phyloP scores from a whole-genome alignment of 345 rosid genomes.

The Rhodamnia argentea region DNA sequence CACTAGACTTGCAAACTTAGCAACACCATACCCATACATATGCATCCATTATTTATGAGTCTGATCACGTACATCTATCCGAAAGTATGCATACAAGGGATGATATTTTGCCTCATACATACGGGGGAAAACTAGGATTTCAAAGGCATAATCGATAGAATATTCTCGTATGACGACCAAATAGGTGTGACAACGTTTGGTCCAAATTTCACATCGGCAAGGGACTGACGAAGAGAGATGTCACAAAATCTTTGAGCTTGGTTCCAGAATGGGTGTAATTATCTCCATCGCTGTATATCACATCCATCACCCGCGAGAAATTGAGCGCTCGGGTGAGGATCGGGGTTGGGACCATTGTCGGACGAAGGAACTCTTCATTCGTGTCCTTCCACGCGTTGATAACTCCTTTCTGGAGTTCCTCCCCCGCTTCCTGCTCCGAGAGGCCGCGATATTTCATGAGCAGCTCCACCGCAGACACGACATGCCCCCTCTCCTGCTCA shows the following conservation, averaged over 20 bases:
- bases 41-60: neutral
- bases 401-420: neutral
- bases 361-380: slow-evolving; percentile 14
- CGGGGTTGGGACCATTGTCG: slow-evolving; percentile 1
- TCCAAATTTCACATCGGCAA: neutral
- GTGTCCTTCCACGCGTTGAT: slow-evolving; percentile 21
- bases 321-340: slow-evolving; percentile 7
- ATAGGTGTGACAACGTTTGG: neutral
- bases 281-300: slow-evolving; percentile 14
- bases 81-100: neutral
- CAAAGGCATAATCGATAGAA: neutral
- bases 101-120: neutral
- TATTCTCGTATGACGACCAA: neutral
- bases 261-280: slow-evolving; percentile 3
- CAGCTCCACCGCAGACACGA: slow-evolving; percentile 15
- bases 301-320: slow-evolving; percentile 5
- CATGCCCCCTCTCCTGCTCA: slow-evolving; percentile 8
- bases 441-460: slow-evolving; percentile 12
- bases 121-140: neutral
- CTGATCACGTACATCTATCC: neutral
- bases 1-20: neutral
- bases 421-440: slow-evolving; percentile 1
- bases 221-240: slow-evolving; percentile 4
- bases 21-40: neutral
- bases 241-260: slow-evolving; percentile 1